These are phyloP conservation scores for Lathyrus oleraceus DNA, from an alignment of 306 rosid species.

Conservation along the genomic window DNA sequence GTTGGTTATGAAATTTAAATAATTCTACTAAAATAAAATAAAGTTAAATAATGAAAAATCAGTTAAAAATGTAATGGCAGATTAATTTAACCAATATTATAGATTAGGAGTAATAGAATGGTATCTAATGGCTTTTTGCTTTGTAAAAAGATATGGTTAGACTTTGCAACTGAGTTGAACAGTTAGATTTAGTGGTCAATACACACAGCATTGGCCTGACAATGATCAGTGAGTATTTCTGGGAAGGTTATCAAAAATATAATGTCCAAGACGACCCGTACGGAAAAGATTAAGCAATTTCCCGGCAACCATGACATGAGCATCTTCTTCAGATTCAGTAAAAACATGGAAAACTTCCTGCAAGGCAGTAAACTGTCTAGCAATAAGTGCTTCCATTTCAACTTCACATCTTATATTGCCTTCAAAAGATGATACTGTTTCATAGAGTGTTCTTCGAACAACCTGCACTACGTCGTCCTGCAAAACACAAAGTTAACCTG, in stretches of 20 bases:
- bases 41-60: too few relatives aligned
- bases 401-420: constrained; percentile 49
- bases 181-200: not conserved
- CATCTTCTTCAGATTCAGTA: constrained; percentile 40
- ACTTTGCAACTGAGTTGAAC: not conserved
- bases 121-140: too few relatives aligned
- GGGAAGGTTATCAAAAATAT: constrained; percentile 60
- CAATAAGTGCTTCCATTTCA: constrained; percentile 50
- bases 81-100: too few relatives aligned
- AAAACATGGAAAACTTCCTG: constrained; percentile 54
- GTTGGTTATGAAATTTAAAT: too few relatives aligned
- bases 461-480: constrained; percentile 66
- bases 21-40: too few relatives aligned
- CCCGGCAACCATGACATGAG: constrained; percentile 51
- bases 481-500: not conserved
- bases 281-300: constrained; percentile 77
- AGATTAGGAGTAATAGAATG: too few relatives aligned
- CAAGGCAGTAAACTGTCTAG: constrained; percentile 51
- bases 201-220: not conserved
- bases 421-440: constrained; percentile 54
- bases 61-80: too few relatives aligned
- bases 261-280: constrained; percentile 79
- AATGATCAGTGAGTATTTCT: constrained; percentile 2
- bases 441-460: constrained; percentile 59
- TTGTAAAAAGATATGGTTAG: not conserved